Percentiles rank a stretch among this genome's conserved stretches.
Evolutionary conservation across 2,329 filamentous ascomycete genomes (phyloP).

Genomic region (Neofusicoccum laricinum): DNA sequence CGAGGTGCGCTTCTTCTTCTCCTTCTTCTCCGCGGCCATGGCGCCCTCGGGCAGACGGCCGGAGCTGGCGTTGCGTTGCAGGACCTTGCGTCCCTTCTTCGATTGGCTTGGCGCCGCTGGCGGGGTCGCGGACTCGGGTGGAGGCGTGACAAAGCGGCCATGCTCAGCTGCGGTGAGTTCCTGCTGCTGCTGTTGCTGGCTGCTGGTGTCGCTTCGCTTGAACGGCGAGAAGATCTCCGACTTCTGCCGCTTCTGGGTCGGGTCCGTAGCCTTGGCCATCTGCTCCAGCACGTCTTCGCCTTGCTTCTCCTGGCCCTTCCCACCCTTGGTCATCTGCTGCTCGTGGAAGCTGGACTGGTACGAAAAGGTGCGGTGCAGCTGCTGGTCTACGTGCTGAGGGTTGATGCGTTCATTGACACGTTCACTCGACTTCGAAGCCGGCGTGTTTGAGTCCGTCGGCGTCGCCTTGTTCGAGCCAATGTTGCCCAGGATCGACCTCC

Average conservation of each 20-base stretch:
- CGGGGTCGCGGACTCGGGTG: background rate
- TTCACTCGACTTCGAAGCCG: slow-evolving; percentile 21
- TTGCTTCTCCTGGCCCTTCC: background rate
- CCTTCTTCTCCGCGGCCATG: background rate
- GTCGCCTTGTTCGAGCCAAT: slow-evolving; percentile 18
- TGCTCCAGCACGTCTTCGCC: background rate
- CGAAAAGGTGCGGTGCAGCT: slow-evolving; percentile 21
- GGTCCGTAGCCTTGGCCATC: background rate
- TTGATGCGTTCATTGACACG: slow-evolving; percentile 19
- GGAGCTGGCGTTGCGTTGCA: slow-evolving; percentile 9
- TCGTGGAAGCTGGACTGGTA: slow-evolving; percentile 25
- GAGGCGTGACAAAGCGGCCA: background rate
- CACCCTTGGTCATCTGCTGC: background rate
- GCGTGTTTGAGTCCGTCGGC: background rate
- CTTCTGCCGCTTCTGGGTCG: background rate
- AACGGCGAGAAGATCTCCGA: slow-evolving; percentile 4
- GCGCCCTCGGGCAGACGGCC: background rate
- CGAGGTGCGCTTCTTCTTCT: slow-evolving; percentile 47
- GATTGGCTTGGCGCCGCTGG: background rate
- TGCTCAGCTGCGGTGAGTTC: background rate
- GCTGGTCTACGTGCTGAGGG: slow-evolving; percentile 16
- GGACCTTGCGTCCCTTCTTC: slow-evolving; percentile 5
- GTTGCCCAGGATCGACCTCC: slow-evolving; percentile 38
- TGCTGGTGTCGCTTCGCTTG: background rate
- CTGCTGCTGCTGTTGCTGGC: background rate